phyloP scores from a whole-genome alignment of 441 rosid species.

The Populus trichocarpa region DNA sequence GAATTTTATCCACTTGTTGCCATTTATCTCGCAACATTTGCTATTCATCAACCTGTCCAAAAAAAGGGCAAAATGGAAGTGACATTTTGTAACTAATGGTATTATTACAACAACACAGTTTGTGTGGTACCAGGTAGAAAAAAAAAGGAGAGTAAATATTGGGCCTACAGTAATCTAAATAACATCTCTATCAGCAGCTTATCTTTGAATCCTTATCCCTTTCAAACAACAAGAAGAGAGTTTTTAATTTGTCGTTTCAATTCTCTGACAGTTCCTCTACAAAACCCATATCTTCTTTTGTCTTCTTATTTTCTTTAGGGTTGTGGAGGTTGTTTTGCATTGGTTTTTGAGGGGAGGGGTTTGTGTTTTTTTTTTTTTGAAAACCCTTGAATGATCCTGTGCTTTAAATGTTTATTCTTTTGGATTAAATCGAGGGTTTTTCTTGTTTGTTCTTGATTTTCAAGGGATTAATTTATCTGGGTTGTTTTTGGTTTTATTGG shows the following conservation, averaged over 20 bases:
- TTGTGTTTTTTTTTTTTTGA: background rate
- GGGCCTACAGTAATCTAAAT: conserved; percentile 49
- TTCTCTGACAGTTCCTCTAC: background rate
- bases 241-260: background rate
- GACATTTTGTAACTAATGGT: background rate
- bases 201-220: conserved; percentile 46
- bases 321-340: background rate
- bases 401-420: conserved; percentile 29
- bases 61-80: background rate
- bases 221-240: background rate
- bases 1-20: background rate
- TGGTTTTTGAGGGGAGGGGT: background rate
- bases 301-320: background rate
- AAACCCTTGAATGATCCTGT: conserved; percentile 43
- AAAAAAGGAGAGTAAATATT: background rate
- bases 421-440: conserved; percentile 47
- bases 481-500: background rate
- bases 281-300: background rate
- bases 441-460: background rate
- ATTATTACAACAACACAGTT: background rate
- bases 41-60: background rate
- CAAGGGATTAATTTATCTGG: background rate
- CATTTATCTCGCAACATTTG: background rate
- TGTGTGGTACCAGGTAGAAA: background rate
- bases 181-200: conserved; percentile 37